These are phyloP conservation scores for Eucalyptus paniculata DNA, from an alignment of 345 rosid genomes.

Conservation along the genomic window DNA sequence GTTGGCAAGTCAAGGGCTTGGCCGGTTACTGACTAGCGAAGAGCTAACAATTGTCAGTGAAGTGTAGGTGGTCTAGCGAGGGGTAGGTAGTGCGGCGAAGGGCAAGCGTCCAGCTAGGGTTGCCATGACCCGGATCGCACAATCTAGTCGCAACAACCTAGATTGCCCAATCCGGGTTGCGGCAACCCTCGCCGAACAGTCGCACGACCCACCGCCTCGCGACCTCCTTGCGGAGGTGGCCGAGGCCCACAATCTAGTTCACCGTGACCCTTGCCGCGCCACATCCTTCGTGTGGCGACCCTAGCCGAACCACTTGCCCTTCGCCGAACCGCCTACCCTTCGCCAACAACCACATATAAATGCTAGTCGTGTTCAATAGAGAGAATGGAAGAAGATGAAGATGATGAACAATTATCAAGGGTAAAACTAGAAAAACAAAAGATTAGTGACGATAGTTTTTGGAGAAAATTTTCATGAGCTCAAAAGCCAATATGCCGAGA, in stretches of 20 bases:
- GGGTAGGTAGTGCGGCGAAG: accelerated
- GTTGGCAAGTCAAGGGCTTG: too few species aligned
- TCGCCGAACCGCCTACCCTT: accelerated
- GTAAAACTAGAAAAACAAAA: too few species aligned
- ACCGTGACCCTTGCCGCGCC: accelerated
- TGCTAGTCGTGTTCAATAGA: accelerated
- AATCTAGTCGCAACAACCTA: accelerated
- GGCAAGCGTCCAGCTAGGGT: accelerated
- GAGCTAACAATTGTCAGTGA: too few species aligned
- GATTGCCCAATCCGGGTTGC: accelerated
- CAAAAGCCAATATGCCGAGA: too few species aligned
- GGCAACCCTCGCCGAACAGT: accelerated
- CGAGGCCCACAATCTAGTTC: accelerated
- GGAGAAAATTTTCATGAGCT: too few species aligned
- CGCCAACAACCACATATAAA: accelerated
- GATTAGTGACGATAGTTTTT: too few species aligned
- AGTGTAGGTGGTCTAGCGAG: too few species aligned
- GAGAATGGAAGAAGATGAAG: too few species aligned
- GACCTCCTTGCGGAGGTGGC: too few species aligned
- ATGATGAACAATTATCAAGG: accelerated
- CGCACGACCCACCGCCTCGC: accelerated
- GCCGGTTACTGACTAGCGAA: accelerated
- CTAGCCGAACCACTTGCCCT: too few species aligned
- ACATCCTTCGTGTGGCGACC: accelerated
- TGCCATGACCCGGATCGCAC: accelerated